Evolutionary conservation across 2,329 filamentous ascomycete genomes (phyloP).

Genomic region (Sporothrix brunneoviolacea): DNA sequence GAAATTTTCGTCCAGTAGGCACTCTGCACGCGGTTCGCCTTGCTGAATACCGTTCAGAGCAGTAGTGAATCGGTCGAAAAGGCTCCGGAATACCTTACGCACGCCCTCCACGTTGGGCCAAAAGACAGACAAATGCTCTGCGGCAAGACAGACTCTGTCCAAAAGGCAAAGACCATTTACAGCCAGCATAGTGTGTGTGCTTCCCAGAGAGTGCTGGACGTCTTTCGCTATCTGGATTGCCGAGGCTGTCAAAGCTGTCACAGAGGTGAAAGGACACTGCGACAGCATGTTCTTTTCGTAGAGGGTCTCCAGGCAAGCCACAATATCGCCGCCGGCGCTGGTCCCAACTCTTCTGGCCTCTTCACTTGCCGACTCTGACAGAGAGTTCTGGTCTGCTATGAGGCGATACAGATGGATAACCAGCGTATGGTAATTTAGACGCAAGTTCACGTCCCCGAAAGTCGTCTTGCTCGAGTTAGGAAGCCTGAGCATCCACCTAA

Average conservation of each 20-base stretch:
- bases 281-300: conserved; percentile 1
- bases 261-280: conserved; percentile 9
- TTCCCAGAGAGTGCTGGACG: conserved; percentile 4
- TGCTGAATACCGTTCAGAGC: conserved; percentile 3
- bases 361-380: neutral
- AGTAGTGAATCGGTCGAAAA: conserved; percentile 8
- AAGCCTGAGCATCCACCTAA: conserved; percentile 9
- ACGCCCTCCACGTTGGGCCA: conserved; percentile 16
- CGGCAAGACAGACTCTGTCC: conserved; percentile 5
- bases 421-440: conserved; percentile 12
- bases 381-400: too few species aligned
- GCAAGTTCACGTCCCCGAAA: conserved; percentile 7
- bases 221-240: conserved; percentile 13
- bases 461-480: neutral
- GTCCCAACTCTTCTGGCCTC: neutral
- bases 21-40: neutral
- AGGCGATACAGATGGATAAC: conserved; percentile 13
- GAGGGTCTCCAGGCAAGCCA: conserved; percentile 5
- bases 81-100: conserved; percentile 10
- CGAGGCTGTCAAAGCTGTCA: conserved; percentile 9
- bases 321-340: conserved; percentile 8
- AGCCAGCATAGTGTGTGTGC: conserved; percentile 3
- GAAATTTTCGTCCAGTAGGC: neutral
- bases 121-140: conserved; percentile 6
- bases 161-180: conserved; percentile 7